Base-by-base conservation (phyloP, 345 rosid genomes). In the Citrus inodora region DNA sequence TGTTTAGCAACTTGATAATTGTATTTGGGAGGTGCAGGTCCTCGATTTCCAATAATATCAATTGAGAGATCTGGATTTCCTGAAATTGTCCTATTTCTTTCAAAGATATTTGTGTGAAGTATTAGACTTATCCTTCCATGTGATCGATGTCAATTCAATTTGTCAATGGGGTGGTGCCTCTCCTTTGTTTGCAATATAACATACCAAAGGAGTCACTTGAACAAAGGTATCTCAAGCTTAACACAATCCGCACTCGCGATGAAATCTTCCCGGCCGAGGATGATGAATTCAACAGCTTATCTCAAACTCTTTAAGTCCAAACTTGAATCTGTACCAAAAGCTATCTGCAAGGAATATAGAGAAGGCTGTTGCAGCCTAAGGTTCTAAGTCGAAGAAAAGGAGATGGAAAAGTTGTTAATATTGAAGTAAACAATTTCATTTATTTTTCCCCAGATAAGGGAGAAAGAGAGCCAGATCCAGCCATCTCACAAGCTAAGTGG, bases 401-500 rank as follows among this genome's bases (percentile, higher is more conserved):
- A 86, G 82, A 70, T 83, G 90, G 91, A 46, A 46, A 46, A 11
- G 51, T 46, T 46, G 63, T 59, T 77, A 5, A 55, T 60, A 46
- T 14, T 27, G 7, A 71, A 48, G 22, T 82, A 72, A 76, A 46
- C 6, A 51, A 63, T 38, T 78, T n/a, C 4, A 46, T 3, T 46
- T 24, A 58, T 59, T 83, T 37, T 37, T 68, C 60, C 86, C 77
- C 89, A 91, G 98, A 88, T 91, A 71, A 85, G 80, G 78, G 94
- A 92, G 81, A 93, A 90, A 76, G 97, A 93, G 85, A 88, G 65
- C 81, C 63, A 58, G 91, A 90, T 85, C 97, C 97, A 58, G 95
- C 93, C 40, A 92, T 95, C 82, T 92, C 94, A 55, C 87, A 76
- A 69, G 98, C 97, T 66, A 92, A 92, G 87, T 85, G 90, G 75